These are phyloP conservation scores for Heritiera littoralis DNA, from an alignment of 345 rosid species.

Conservation along the genomic window DNA sequence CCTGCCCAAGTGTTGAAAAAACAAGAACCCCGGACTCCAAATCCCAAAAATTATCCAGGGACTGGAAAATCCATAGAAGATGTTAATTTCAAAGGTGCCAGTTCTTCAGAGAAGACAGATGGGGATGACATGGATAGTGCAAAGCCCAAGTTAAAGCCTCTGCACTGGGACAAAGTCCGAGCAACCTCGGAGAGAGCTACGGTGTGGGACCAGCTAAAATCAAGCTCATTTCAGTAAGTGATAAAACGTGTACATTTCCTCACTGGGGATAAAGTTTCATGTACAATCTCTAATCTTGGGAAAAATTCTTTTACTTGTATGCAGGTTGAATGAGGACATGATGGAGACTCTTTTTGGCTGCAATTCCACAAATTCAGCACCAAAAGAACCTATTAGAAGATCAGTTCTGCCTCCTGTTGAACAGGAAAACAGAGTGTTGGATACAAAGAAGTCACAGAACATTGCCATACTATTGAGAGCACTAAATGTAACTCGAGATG, in stretches of 20 bases:
- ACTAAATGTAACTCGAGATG: conserved; percentile 88
- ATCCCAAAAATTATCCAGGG: conserved; percentile 39
- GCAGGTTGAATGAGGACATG: conserved; percentile 89
- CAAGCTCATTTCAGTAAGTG: conserved; percentile 96
- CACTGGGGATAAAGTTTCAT: not conserved
- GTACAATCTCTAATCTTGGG: not conserved
- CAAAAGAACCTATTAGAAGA: conserved; percentile 65
- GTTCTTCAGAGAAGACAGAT: conserved; percentile 54
- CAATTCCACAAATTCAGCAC: conserved; percentile 61
- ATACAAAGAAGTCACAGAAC: conserved; percentile 97
- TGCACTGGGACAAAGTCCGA: conserved; percentile 98
- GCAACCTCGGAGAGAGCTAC: conserved; percentile 97
- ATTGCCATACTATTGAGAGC: conserved; percentile 94
- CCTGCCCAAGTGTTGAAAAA: conserved; percentile 34
- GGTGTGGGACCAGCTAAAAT: conserved; percentile 96
- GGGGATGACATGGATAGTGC: conserved; percentile 69
- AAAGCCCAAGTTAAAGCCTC: conserved; percentile 81
- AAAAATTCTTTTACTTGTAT: conserved; percentile 13
- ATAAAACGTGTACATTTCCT: conserved; percentile 26
- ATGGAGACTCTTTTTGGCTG: conserved; percentile 97
- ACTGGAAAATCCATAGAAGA: conserved; percentile 38
- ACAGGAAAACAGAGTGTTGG: conserved; percentile 83
- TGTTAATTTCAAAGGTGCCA: conserved; percentile 29
- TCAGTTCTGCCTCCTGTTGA: conserved; percentile 70
- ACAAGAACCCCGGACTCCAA: conserved; percentile 44